A percentile compares a stretch with the other conserved stretches of the same genome.
Conservation (phyloP, 2,329 filamentous ascomycete genomes). For the Fusarium equiseti region DNA sequence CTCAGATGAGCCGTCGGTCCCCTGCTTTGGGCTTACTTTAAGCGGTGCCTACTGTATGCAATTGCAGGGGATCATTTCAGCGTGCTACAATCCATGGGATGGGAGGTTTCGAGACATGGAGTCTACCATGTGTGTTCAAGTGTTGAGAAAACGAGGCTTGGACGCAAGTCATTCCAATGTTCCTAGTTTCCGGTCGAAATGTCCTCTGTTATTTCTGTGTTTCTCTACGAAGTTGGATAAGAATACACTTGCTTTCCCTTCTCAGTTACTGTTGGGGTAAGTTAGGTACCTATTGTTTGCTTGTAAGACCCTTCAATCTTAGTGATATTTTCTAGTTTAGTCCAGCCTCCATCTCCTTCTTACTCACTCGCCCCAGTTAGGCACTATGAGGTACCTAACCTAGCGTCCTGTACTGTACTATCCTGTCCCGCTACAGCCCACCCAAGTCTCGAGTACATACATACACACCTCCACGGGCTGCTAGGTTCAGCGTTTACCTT, state of each 20-base stretch:
- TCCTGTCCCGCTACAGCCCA: neutral
- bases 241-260: neutral
- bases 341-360: neutral
- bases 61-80: conserved; percentile 26
- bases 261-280: neutral
- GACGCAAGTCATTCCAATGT: conserved; percentile 25
- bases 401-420: neutral
- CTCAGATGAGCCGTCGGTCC: conserved; percentile 1
- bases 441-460: neutral
- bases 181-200: conserved; percentile 12
- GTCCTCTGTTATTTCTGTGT: neutral
- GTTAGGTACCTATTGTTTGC: neutral
- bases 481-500: neutral
- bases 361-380: neutral
- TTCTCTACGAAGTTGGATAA: neutral
- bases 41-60: conserved; percentile 16
- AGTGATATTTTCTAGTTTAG: conserved; percentile 1
- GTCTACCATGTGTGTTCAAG: conserved; percentile 7
- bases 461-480: neutral
- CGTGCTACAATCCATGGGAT: conserved; percentile 8
- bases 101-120: conserved; percentile 25
- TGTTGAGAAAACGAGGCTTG: conserved; percentile 12
- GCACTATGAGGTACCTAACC: neutral
- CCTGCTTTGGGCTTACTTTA: conserved; percentile 15
- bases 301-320: neutral